Conservation (phyloP, 1,284 basidiomycete genomes). For the Pseudomicrostroma phylloplanum region DNA sequence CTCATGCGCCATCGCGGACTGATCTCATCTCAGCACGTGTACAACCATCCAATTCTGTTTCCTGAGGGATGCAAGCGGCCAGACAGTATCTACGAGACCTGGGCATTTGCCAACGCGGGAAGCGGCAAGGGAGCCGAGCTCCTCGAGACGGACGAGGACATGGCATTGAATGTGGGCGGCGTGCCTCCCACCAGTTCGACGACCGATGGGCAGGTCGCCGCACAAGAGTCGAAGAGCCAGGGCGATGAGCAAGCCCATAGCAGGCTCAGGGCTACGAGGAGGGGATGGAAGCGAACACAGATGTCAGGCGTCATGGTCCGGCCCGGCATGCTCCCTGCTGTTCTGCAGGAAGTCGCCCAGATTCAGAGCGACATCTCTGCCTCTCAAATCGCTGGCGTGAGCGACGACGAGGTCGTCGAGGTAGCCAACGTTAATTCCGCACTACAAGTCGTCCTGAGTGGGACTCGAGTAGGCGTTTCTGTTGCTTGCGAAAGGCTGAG, state of each 20-base stretch:
- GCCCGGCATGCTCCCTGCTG: conserved; percentile 35
- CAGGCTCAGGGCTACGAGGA: neutral
- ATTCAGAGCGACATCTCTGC: conserved; percentile 31
- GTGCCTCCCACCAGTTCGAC: conserved; percentile 11
- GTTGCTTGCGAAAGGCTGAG: conserved; percentile 44
- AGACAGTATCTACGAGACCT: conserved; percentile 46
- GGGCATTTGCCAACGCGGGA: conserved; percentile 48
- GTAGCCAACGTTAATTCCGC: conserved; percentile 46
- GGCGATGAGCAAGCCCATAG: neutral
- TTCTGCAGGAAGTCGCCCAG: conserved; percentile 28
- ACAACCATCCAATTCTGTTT: conserved; percentile 37
- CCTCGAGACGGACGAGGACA: conserved; percentile 7
- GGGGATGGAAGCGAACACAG: conserved; percentile 42
- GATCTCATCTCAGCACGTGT: conserved; percentile 28
- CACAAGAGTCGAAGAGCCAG: conserved; percentile 4
- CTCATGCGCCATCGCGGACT: conserved; percentile 43
- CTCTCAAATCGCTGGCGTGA: conserved; percentile 32
- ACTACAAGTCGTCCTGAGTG: conserved; percentile 42
- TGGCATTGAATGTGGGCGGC: conserved; percentile 11
- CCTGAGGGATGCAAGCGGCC: conserved; percentile 41
- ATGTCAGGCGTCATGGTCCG: conserved; percentile 44
- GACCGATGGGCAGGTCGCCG: conserved; percentile 14
- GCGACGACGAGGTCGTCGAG: conserved; percentile 45
- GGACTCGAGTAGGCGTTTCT: conserved; percentile 42
- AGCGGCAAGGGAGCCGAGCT: conserved; percentile 29